Conservation (phyloP, 2,329 filamentous ascomycete genomes). For the Apiospora saccharicola region DNA sequence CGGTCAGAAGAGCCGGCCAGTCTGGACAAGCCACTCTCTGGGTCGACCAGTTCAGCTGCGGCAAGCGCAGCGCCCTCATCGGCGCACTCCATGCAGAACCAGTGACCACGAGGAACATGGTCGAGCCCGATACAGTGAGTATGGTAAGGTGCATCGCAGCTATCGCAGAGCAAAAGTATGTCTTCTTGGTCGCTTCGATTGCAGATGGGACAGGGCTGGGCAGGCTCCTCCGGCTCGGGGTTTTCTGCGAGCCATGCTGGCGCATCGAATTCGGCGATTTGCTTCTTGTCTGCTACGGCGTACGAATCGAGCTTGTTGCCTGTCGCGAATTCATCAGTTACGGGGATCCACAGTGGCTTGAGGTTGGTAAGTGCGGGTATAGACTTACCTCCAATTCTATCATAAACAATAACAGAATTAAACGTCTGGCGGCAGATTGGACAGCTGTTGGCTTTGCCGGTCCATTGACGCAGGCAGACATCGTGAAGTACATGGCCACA, state of each 20-base stretch:
- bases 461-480: constrained; percentile 91
- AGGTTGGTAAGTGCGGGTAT: neutral
- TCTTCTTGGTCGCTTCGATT: constrained; percentile 82
- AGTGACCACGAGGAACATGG: constrained; percentile 76
- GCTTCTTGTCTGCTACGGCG: constrained; percentile 80
- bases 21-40: constrained; percentile 32
- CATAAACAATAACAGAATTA: constrained; percentile 86
- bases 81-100: constrained; percentile 89
- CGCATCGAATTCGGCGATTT: constrained; percentile 89
- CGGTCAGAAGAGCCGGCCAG: constrained; percentile 37
- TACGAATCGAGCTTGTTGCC: constrained; percentile 65
- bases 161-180: constrained; percentile 87
- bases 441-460: constrained; percentile 95
- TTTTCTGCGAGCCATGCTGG: constrained; percentile 75
- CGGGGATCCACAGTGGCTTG: neutral
- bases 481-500: constrained; percentile 95
- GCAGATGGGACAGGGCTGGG: constrained; percentile 84
- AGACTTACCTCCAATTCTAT: constrained; percentile 77
- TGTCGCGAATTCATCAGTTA: constrained; percentile 44
- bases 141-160: constrained; percentile 89
- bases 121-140: constrained; percentile 90
- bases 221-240: constrained; percentile 74
- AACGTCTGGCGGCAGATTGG: constrained; percentile 94
- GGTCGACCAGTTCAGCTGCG: constrained; percentile 46
- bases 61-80: constrained; percentile 54